A percentile compares a stretch with the other conserved stretches of the same genome.
These are phyloP conservation scores for Cnidoscolus chayamansa DNA, from an alignment of 441 rosid genomes.

Conservation along the genomic window DNA sequence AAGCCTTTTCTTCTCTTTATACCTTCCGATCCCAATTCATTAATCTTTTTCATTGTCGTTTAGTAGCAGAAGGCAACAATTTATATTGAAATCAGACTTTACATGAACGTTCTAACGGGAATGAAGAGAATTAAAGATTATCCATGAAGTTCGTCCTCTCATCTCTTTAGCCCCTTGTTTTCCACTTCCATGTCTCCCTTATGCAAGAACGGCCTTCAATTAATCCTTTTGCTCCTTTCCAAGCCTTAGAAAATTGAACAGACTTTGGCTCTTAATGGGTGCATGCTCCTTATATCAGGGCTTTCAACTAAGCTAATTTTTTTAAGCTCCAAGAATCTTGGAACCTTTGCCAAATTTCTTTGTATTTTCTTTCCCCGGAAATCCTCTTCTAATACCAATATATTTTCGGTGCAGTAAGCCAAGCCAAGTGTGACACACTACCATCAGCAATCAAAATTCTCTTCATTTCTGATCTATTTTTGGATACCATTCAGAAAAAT, in stretches of 20 bases:
- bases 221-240: slow-evolving; percentile 10
- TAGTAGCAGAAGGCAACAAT: slow-evolving; percentile 21
- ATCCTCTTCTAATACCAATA: slow-evolving; percentile 6
- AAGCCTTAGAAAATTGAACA: slow-evolving; percentile 19
- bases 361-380: slow-evolving; percentile 19
- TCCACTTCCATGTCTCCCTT: slow-evolving; percentile 38
- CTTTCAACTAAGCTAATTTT: slow-evolving; percentile 19
- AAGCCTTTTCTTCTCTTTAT: neutral
- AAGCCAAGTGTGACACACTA: slow-evolving; percentile 10
- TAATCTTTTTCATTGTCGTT: slow-evolving; percentile 28
- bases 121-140: slow-evolving; percentile 24
- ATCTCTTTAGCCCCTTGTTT: slow-evolving; percentile 22
- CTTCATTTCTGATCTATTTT: slow-evolving; percentile 26
- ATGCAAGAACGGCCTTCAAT: slow-evolving; percentile 1
- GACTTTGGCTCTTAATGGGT: slow-evolving; percentile 42
- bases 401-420: slow-evolving; percentile 5
- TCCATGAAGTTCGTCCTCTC: slow-evolving; percentile 5
- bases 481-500: slow-evolving; percentile 20
- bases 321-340: slow-evolving; percentile 48
- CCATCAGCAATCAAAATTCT: slow-evolving; percentile 24
- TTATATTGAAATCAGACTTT: slow-evolving; percentile 24
- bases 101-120: slow-evolving; percentile 13
- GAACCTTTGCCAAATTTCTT: slow-evolving; percentile 31
- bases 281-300: slow-evolving; percentile 46
- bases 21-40: slow-evolving; percentile 12